A percentile compares a stretch with the other conserved stretches of the same genome.
Conservation (phyloP, 345 rosid genomes). For the Raphanus raphanistrum region DNA sequence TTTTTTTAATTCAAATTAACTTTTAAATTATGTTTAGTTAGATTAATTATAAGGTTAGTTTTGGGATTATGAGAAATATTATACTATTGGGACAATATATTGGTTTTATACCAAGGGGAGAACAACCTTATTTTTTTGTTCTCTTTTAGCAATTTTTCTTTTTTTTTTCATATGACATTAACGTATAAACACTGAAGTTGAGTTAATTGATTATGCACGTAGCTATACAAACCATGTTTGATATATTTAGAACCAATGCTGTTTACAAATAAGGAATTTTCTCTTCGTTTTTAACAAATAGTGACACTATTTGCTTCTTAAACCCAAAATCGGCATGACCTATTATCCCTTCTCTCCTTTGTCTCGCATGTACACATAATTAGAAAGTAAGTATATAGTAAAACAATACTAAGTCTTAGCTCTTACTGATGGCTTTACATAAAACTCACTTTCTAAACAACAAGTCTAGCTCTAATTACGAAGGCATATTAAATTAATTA, state of each 20-base stretch:
- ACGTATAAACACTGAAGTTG: too few relatives aligned
- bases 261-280: not conserved
- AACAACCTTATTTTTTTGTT: too few relatives aligned
- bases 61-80: too few relatives aligned
- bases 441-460: not conserved
- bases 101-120: too few relatives aligned
- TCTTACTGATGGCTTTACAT: not conserved
- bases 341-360: not conserved
- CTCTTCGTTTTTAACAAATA: not conserved
- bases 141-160: too few relatives aligned
- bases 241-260: not conserved
- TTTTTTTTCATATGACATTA: too few relatives aligned
- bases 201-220: not conserved
- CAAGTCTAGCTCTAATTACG: not conserved
- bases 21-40: too few relatives aligned
- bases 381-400: not conserved
- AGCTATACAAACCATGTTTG: not conserved
- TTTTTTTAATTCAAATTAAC: too few relatives aligned
- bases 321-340: not conserved
- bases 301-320: not conserved
- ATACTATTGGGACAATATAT: too few relatives aligned
- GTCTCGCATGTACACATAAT: not conserved
- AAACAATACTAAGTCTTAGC: not conserved
- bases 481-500: not conserved
- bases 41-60: too few relatives aligned